Evolutionary conservation across 208 protist genomes (phyloP).

Genomic region (Trypanosoma cruzi): DNA sequence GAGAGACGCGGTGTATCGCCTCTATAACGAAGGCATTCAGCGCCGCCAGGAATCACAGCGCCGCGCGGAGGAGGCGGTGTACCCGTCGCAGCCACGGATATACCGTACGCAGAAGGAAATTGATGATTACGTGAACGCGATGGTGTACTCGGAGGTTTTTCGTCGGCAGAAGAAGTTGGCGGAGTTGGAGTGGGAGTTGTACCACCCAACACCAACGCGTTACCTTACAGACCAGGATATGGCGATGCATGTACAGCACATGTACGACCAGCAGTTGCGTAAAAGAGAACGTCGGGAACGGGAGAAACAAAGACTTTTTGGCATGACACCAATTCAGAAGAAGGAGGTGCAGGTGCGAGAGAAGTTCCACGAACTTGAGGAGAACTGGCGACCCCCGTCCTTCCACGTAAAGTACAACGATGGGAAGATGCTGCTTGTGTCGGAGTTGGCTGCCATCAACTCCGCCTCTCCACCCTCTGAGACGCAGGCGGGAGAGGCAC

Average conservation of each 20-base stretch:
- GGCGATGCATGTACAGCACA: slow-evolving; percentile 52
- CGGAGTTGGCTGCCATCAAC: slow-evolving; percentile 32
- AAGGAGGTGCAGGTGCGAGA: slow-evolving; percentile 12
- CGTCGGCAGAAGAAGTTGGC: slow-evolving; percentile 66
- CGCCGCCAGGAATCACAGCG: slow-evolving; percentile 42
- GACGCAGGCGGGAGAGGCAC: not conserved
- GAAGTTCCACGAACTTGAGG: slow-evolving; percentile 32
- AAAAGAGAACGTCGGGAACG: slow-evolving; percentile 34
- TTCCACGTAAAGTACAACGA: slow-evolving; percentile 49
- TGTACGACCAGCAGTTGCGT: slow-evolving; percentile 69
- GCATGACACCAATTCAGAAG: slow-evolving; percentile 27
- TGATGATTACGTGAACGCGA: slow-evolving; percentile 58
- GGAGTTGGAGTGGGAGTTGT: slow-evolving; percentile 62
- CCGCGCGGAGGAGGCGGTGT: slow-evolving; percentile 46
- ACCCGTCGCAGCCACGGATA: slow-evolving; percentile 40
- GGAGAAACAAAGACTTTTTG: slow-evolving; percentile 46
- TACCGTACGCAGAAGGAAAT: slow-evolving; percentile 64
- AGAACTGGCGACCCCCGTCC: slow-evolving; percentile 60
- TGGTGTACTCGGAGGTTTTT: slow-evolving; percentile 68
- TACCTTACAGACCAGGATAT: slow-evolving; percentile 38
- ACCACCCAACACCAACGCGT: slow-evolving; percentile 37
- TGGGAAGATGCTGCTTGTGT: slow-evolving; percentile 52
- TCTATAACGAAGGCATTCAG: slow-evolving; percentile 59
- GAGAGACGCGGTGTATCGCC: slow-evolving; percentile 64
- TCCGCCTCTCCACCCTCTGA: not conserved